Evolutionary conservation across 495 filamentous ascomycete species (phyloP), one percentile per base, ranked within the genome.

Genomic region (Opeltia flavorubescens): DNA sequence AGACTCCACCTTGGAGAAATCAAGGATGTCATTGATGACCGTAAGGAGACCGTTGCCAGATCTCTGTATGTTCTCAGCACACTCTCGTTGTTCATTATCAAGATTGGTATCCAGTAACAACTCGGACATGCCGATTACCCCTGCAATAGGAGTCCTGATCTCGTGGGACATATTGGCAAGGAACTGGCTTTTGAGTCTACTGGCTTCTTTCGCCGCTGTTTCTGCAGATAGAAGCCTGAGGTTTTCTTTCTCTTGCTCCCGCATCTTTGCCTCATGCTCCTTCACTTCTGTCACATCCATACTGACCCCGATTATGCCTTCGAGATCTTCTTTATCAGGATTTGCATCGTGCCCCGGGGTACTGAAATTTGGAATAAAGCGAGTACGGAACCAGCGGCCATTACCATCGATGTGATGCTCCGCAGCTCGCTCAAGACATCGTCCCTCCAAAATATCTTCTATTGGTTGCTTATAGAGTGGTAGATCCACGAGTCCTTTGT

Each of bases 11-110:
- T 93, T 94, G 2, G 84, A 89, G 52, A 89, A 81, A 57, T 93
- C 87, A 2, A 94, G 66, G 30, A 91, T 89, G 52, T 94, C 86
- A 48, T 94, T 93, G 60, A 94, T 91, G 20, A 94, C 81, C 3
- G 83, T 84, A 17, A 95, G 63, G n/a, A 95, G 64, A 2, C 80
- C 75, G 44, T 87, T 86, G 0, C 80, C 86, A 0, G 85, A 91
- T 17, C 84, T 73, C 52, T 87, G 77, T 25, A 94, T 80, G 50
- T 86, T 86, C 34, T 83, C 78, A 0, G 82, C 76, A 45, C 75
- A 85, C 31, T 91, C 84, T 20, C 68, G 66, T 55, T 89, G 84
- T 40, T 88, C 80, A 2, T 71, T 63, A 31, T 71, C 66, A 23
- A 94, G 62, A 5, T 67, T 56, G n/a, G 76, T 84, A 52, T 82